Evolutionary conservation across 768 basidiomycete genomes (phyloP).

Genomic region (Termitomyces sp.): DNA sequence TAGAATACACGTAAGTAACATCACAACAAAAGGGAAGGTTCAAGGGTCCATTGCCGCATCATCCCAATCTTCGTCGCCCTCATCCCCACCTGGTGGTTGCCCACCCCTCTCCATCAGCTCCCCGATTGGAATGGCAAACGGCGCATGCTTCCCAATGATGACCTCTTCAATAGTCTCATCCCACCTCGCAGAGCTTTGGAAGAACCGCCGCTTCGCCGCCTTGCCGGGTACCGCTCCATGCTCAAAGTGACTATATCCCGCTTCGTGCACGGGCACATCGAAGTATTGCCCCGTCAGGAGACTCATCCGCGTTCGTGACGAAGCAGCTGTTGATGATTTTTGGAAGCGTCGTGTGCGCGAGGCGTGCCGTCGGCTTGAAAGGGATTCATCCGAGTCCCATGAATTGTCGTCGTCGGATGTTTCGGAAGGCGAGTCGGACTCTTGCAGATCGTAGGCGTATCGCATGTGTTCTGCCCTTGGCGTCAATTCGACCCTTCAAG

Average conservation of each 20-base stretch:
- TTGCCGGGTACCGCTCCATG: slow-evolving; percentile 37
- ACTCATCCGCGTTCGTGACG: slow-evolving; percentile 60
- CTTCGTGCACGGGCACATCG: slow-evolving; percentile 46
- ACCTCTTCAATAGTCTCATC: slow-evolving; percentile 30
- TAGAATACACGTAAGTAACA: slow-evolving; percentile 15
- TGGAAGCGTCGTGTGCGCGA: slow-evolving; percentile 11
- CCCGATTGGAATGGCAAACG: slow-evolving; percentile 14
- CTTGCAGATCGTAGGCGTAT: slow-evolving; percentile 61
- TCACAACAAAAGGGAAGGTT: slow-evolving; percentile 2
- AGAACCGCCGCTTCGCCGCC: slow-evolving; percentile 54
- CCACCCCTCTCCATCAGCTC: slow-evolving; percentile 29
- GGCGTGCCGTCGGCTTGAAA: slow-evolving; percentile 36
- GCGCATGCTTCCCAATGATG: slow-evolving; percentile 15
- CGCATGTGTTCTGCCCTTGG: slow-evolving; percentile 55
- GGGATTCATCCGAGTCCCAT: slow-evolving; percentile 38
- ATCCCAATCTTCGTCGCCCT: slow-evolving; percentile 29
- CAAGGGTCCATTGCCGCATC: slow-evolving; percentile 26
- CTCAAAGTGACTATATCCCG: slow-evolving; percentile 41
- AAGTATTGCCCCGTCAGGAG: slow-evolving; percentile 61
- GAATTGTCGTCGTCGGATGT: slow-evolving; percentile 46
- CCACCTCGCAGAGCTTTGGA: slow-evolving; percentile 46
- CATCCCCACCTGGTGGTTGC: slow-evolving; percentile 16
- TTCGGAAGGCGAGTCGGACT: slow-evolving; percentile 43
- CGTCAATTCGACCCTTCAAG: not conserved
- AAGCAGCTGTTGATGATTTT: slow-evolving; percentile 18